phyloP scores from a whole-genome alignment of 2,329 filamentous ascomycete genomes.

The Penicillium freii region DNA sequence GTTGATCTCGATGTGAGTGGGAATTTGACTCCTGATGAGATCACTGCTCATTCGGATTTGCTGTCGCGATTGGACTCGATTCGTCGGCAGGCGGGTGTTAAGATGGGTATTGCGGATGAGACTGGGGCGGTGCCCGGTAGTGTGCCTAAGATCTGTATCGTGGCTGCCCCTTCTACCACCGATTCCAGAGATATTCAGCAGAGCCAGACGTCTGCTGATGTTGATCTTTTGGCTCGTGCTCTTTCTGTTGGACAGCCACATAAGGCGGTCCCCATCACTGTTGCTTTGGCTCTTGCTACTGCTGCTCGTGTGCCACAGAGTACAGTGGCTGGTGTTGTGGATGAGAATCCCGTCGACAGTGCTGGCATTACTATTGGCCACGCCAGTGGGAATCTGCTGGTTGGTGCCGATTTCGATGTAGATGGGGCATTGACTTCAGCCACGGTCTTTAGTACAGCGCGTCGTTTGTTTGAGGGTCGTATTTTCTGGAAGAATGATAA shows the following conservation, averaged over 20 bases:
- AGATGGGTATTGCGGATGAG: constrained; percentile 59
- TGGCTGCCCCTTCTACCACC: constrained; percentile 37
- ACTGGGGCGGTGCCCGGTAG: constrained; percentile 50
- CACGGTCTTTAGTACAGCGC: constrained; percentile 50
- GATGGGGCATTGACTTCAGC: constrained; percentile 38
- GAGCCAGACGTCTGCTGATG: constrained; percentile 36
- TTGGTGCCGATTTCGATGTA: constrained; percentile 42
- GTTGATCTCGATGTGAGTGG: constrained; percentile 46
- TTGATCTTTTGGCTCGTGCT: constrained; percentile 48
- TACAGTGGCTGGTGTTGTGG: constrained; percentile 38
- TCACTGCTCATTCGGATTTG: constrained; percentile 49
- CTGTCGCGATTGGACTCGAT: constrained; percentile 55
- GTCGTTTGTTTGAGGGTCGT: constrained; percentile 49
- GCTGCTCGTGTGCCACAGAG: constrained; percentile 48
- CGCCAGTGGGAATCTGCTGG: constrained; percentile 48
- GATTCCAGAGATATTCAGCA: constrained; percentile 10
- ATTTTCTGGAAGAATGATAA: constrained; percentile 41
- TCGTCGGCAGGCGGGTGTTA: constrained; percentile 55
- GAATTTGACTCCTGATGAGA: constrained; percentile 52
- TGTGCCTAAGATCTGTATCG: constrained; percentile 62
- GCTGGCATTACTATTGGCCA: constrained; percentile 46
- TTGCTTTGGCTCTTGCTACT: constrained; percentile 52
- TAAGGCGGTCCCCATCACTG: constrained; percentile 56
- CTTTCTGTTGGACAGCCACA: constrained; percentile 58
- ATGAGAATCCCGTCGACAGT: constrained; percentile 24